Base-by-base conservation (phyloP, 2,329 filamentous ascomycete species). In the Graphilbum sp. region DNA sequence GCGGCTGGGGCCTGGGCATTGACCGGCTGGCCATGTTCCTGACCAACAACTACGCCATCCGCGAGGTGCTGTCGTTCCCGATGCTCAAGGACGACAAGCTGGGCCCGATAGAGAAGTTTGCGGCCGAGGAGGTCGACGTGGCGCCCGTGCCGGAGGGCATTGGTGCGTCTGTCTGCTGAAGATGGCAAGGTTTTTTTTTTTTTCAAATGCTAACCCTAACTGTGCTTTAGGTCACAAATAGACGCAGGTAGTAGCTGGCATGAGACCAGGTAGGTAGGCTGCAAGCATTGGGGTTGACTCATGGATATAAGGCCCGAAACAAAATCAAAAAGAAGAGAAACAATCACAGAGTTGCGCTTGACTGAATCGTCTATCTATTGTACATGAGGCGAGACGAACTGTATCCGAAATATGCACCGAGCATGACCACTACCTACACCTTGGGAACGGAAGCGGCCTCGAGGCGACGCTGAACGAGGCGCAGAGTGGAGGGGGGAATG, bases 1-100 rank as follows among this genome's bases (percentile, higher is more conserved):
- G 84, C 57, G 90, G 90, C 35, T 98, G 83, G 80, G 90, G 87
- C 48, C 84, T 96, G 73, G 90, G 90, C 46, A 90, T 94, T 48
- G 87, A 96, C 64, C 78, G 88, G 43, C 35, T 48, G 36, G 43
- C 41, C 39, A 51, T 53, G 46, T 57, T 57, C 72, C 63, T 96
- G 59, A 94, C 88, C 35, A 76, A 96, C 61, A 83, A 94, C 63
- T 90, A 93, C 65, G 83, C 75, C 50, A 98, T 98, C 58, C 87
- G 90, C 62, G 90, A 98, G 62, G 88, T 96, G 3, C 63, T 96
- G 45, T 77, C 88, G 9, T 98, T 98, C 75, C 90, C 90, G 11
- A 88, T 95, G 64, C 94, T 98, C 84, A 94, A 93, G 74, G 82
- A 88, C 36, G 81, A 88, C 52, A 63, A 67, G 46, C 16, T 19